Percentiles rank a stretch among this genome's conserved stretches.
Conservation (phyloP, 495 filamentous ascomycete species). For the Penicillium steckii region DNA sequence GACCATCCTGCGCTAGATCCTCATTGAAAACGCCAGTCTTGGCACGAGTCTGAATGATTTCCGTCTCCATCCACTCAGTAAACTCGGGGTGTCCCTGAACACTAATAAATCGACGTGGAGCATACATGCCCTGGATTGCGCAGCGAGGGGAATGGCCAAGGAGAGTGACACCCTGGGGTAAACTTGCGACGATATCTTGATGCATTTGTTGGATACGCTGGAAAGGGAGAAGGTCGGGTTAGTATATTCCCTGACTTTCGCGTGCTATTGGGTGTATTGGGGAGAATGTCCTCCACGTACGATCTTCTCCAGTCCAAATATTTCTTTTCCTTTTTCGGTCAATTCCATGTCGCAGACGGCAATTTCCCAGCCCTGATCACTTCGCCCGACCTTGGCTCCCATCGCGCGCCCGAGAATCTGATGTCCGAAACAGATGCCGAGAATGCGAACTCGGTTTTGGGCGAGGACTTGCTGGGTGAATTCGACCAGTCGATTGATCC, state of each 20-base stretch:
- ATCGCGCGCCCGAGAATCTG: conserved; percentile 83
- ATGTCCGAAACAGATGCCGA: conserved; percentile 90
- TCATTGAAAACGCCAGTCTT: conserved; percentile 63
- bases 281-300: conserved; percentile 54
- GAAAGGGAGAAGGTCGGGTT: conserved; percentile 1
- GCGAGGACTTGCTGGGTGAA: conserved; percentile 60
- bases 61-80: conserved; percentile 66
- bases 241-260: background rate
- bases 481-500: conserved; percentile 74
- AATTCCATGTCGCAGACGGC: conserved; percentile 69
- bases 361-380: conserved; percentile 75
- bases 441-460: conserved; percentile 60
- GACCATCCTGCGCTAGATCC: conserved; percentile 61
- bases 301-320: conserved; percentile 69
- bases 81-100: conserved; percentile 95
- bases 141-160: conserved; percentile 69
- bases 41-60: conserved; percentile 63
- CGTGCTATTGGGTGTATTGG: background rate
- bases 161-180: conserved; percentile 58
- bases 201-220: conserved; percentile 91
- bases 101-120: conserved; percentile 62
- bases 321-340: conserved; percentile 65
- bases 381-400: conserved; percentile 64
- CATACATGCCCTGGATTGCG: conserved; percentile 78
- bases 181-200: conserved; percentile 68